Evolutionary conservation across 1,284 basidiomycete species (phyloP), one percentile per base, ranked within the genome.

Genomic region (Puccinia polysora): DNA sequence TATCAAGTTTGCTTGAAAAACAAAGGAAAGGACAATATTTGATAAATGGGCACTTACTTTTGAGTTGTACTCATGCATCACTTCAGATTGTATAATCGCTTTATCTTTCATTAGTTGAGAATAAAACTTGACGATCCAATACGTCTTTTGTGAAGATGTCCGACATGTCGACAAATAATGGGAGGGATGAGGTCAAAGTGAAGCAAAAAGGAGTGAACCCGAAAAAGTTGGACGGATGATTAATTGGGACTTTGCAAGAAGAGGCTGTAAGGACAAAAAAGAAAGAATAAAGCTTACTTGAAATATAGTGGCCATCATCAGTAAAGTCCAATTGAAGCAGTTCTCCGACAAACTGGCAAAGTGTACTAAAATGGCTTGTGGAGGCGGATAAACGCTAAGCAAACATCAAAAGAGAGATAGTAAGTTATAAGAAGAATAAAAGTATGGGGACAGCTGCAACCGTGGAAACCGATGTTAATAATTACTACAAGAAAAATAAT

Each of bases 1-100:
- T 36, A 74, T 50, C 2, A 14, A 59, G 36, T 49, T 32, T 12
- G 75, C 34, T 75, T 56, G 6, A 43, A 28, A 50, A 18, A 20
- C 63, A 71, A 43, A 58, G 32, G 18, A 15, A 30, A 14, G 38
- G 49, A 56, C 10, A 12, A 49, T 28, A 12, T 80, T 83, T 50
- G 74, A 87, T 45, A 40, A 25, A 62, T 56, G 20, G 56, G 52
- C 20, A 74, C 77, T 30, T 47, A 81, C 90, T 80, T 86, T 86
- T 78, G 86, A 82, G 76, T 93, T 88, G 78, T 93, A 93, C 80
- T 93, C 90, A 78, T 87, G 85, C 84, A 93, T 84, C 12, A 91
- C 89, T 78, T 92, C 90, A 3, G 86, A 84, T 38, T 88, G 84
- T 69, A 93, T 84, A 64, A 89, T 85, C 58, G 84, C 85, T 75